Evolutionary conservation across 306 rosid species (phyloP), one percentile per base, ranked within the genome.

Genomic region (Geum urbanum): DNA sequence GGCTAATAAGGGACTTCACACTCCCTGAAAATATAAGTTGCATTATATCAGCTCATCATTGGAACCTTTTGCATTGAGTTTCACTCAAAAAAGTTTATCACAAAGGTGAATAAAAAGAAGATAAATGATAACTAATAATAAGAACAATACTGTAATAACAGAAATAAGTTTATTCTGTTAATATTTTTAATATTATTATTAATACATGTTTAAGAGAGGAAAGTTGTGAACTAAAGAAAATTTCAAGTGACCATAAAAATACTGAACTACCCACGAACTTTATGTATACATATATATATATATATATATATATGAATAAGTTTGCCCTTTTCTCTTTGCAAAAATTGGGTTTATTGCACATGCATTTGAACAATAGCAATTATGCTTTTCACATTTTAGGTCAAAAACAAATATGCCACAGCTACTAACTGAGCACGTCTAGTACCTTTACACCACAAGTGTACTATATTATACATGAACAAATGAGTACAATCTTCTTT

Each of bases 1-100:
- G 49, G 86, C 96, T 88, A 63, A 90, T 90, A 6, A 94, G 91
- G 69, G 98, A 94, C 87, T 94, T 86, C 37, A 90, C 96, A 73
- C 97, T 90, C 72, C 97, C 96, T 94, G 84, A 56, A 71, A 63
- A 76, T 22, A 60, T 65, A 63, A 66, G 11, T 18, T 65, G 69
- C 54, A 66, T 24, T 13, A 32, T 45, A 53, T 27, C 24, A 48
- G 71, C 71, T 48, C 5, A 37, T 7, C 22, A 2, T 12, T 61
- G 12, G 43, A 32, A 22, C 8, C 11, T 24, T 20, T 45, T 45
- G 12, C 15, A 3, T 20, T 13, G 39, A 19, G 46, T 44, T 64
- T 45, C 39, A 5, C 40, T 41, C 68, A 19, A 18, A 22, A 5
- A 7, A 20, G 69, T 44, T 63, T 18, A 43, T 5, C 32, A 27